These are phyloP conservation scores for Rubus parviflorus DNA, from an alignment of 306 rosid species.

Conservation along the genomic window DNA sequence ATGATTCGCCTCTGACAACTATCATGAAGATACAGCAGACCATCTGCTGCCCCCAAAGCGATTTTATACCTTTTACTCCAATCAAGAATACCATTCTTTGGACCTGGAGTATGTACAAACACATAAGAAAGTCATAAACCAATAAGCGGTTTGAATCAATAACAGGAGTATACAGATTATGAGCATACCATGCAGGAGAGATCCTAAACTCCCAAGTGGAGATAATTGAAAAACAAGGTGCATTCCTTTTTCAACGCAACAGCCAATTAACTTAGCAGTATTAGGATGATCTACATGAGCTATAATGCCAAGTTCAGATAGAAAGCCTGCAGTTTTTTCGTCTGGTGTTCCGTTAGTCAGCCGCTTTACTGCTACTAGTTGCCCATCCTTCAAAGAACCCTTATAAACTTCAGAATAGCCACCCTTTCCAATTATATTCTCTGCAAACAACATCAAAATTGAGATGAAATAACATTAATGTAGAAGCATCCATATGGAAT, in stretches of 20 bases:
- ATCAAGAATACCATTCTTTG: conserved; percentile 39
- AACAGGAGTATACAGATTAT: conserved; percentile 16
- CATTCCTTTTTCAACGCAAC: conserved; percentile 68
- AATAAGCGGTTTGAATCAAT: conserved; percentile 7
- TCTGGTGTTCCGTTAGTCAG: conserved; percentile 55
- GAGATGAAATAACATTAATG: conserved; percentile 14
- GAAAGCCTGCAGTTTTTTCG: conserved; percentile 58
- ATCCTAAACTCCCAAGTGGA: conserved; percentile 69
- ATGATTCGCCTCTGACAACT: conserved; percentile 65
- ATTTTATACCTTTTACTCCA: conserved; percentile 78
- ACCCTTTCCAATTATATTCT: conserved; percentile 71
- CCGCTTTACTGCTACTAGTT: conserved; percentile 66
- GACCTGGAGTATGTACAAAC: conserved; percentile 41
- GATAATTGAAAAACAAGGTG: conserved; percentile 69
- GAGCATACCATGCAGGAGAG: conserved; percentile 68
- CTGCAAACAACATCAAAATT: conserved; percentile 35
- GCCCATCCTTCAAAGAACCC: conserved; percentile 63
- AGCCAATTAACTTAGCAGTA: conserved; percentile 70
- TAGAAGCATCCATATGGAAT: background rate
- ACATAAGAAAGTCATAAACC: conserved; percentile 13
- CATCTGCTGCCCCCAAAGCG: conserved; percentile 64
- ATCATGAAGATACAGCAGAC: conserved; percentile 80
- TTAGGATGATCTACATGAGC: conserved; percentile 79
- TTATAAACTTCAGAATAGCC: conserved; percentile 74
- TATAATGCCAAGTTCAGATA: conserved; percentile 70